These are phyloP conservation scores for Purshia tridentata DNA, from an alignment of 306 rosid species.

Conservation along the genomic window DNA sequence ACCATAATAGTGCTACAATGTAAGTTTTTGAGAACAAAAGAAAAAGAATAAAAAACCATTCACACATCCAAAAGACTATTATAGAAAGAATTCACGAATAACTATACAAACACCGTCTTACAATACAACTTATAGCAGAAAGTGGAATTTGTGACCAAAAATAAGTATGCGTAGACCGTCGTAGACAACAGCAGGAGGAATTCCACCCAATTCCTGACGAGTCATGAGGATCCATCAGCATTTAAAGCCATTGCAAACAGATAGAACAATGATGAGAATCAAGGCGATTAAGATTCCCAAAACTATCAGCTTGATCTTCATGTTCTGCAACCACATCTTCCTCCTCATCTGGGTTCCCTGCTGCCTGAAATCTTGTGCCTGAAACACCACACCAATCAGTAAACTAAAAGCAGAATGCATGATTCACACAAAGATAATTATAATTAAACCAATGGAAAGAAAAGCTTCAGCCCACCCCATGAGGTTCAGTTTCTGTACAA, in stretches of 20 bases:
- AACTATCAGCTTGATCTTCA: slow-evolving; percentile 86
- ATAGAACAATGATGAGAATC: slow-evolving; percentile 74
- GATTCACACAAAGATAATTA: neutral
- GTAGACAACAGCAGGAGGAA: slow-evolving; percentile 6
- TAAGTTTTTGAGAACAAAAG: slow-evolving; percentile 12
- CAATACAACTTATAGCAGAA: slow-evolving; percentile 24
- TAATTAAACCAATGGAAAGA: neutral
- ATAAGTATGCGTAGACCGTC: slow-evolving; percentile 1
- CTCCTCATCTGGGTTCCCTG: slow-evolving; percentile 92
- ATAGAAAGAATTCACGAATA: slow-evolving; percentile 13
- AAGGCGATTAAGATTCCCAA: slow-evolving; percentile 66
- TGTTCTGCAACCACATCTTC: slow-evolving; percentile 92
- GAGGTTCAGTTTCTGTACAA: neutral
- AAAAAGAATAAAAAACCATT: slow-evolving; percentile 12
- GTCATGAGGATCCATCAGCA: slow-evolving; percentile 44
- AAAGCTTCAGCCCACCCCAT: neutral
- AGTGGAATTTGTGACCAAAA: slow-evolving; percentile 35
- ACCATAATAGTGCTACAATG: slow-evolving; percentile 8
- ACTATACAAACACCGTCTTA: slow-evolving; percentile 56
- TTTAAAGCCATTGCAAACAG: slow-evolving; percentile 67
- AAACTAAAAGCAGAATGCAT: neutral
- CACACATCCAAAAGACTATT: slow-evolving; percentile 25
- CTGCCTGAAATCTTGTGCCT: slow-evolving; percentile 93
- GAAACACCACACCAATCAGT: slow-evolving; percentile 25
- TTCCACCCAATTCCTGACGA: slow-evolving; percentile 12